phyloP scores from a whole-genome alignment of 768 basidiomycete species.

The Xanthoconium purpureum region DNA sequence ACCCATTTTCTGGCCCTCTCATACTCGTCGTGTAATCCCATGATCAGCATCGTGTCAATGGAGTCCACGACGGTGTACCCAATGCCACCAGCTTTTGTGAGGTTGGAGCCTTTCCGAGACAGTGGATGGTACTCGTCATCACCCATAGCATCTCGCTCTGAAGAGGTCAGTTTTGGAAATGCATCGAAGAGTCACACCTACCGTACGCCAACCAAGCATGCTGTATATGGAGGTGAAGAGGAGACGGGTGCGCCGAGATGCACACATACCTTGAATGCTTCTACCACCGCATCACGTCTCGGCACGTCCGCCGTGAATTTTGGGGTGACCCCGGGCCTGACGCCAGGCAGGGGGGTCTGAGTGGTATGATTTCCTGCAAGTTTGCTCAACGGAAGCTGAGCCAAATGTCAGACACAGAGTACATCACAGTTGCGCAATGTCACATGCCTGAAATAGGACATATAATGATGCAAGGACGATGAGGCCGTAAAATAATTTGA shows the following conservation, averaged over 20 bases:
- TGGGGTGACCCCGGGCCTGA: conserved; percentile 16
- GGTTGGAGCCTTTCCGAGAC: conserved; percentile 66
- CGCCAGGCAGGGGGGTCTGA: conserved; percentile 14
- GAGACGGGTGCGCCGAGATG: not conserved
- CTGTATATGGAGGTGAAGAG: conserved; percentile 38
- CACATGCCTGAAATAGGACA: conserved; percentile 22
- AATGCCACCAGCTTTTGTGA: conserved; percentile 75
- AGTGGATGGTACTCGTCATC: conserved; percentile 92
- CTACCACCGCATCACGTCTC: conserved; percentile 68
- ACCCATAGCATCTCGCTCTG: conserved; percentile 89
- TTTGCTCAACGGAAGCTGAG: conserved; percentile 18
- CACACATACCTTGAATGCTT: conserved; percentile 69
- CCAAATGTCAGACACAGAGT: not conserved
- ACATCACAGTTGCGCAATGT: not conserved
- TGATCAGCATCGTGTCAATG: conserved; percentile 82
- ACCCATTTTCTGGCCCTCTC: conserved; percentile 77
- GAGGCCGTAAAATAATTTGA: conserved; percentile 10
- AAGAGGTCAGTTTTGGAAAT: conserved; percentile 10
- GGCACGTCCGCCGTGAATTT: conserved; percentile 51
- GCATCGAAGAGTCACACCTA: conserved; percentile 31
- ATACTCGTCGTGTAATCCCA: conserved; percentile 82
- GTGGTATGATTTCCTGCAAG: conserved; percentile 2
- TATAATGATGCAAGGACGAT: conserved; percentile 7
- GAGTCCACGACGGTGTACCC: conserved; percentile 89
- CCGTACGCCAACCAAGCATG: conserved; percentile 87